phyloP scores from a whole-genome alignment of 2,329 filamentous ascomycete species.

The Orbilia javanica region DNA sequence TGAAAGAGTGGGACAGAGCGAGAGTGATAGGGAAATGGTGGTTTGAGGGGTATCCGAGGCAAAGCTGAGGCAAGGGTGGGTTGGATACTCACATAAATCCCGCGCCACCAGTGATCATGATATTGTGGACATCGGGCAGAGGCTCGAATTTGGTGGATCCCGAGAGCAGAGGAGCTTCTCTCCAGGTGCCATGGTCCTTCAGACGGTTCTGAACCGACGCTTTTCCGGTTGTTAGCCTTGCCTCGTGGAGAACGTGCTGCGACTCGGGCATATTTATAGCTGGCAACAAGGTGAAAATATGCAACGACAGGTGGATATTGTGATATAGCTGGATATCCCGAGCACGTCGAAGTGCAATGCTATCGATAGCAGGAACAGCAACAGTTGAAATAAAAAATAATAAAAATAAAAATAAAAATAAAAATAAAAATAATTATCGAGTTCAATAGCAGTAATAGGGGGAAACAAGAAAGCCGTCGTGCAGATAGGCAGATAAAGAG shows the following conservation, averaged over 20 bases:
- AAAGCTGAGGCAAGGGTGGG: neutral
- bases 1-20: neutral
- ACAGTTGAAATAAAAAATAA: no score
- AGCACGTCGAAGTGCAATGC: neutral
- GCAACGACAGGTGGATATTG: neutral
- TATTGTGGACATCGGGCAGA: slow-evolving; percentile 78
- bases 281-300: neutral
- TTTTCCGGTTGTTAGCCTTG: slow-evolving; percentile 47
- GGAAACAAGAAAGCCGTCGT: no score
- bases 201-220: slow-evolving; percentile 63
- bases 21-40: neutral
- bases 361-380: neutral
- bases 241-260: slow-evolving; percentile 15
- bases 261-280: slow-evolving; percentile 14
- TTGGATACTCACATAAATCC: slow-evolving; percentile 79
- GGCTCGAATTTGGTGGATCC: slow-evolving; percentile 79
- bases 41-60: slow-evolving; percentile 13
- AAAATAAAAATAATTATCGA: no score
- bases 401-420: no score
- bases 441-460: no score
- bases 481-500: no score
- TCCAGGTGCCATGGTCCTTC: slow-evolving; percentile 76
- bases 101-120: slow-evolving; percentile 85
- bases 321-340: neutral
- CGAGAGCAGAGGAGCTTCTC: slow-evolving; percentile 76